phyloP scores from a whole-genome alignment of 2,329 filamentous ascomycete genomes.

The Cladophialophora psammophila region DNA sequence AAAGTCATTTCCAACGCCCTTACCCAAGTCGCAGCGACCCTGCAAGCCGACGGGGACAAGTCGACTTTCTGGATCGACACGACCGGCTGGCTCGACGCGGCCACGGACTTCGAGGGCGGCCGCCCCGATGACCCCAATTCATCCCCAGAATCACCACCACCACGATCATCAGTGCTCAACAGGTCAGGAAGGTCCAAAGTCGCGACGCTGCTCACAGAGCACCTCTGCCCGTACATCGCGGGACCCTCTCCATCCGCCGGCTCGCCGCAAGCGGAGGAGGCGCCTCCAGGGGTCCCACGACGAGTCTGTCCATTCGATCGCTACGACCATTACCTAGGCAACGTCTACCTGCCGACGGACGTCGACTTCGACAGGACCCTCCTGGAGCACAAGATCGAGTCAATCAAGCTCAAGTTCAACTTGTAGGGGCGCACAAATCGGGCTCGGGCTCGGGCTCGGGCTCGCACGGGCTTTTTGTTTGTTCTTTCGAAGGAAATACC shows the following conservation, averaged over 20 bases:
- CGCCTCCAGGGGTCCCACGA: background rate
- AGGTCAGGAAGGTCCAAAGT: slow-evolving; percentile 47
- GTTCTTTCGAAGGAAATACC: no score
- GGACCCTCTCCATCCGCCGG: background rate
- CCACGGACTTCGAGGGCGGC: slow-evolving; percentile 30
- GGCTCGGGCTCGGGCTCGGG: no score
- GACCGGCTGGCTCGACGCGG: slow-evolving; percentile 48
- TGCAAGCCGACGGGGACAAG: slow-evolving; percentile 47
- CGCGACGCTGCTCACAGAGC: slow-evolving; percentile 47
- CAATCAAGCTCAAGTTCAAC: slow-evolving; percentile 38
- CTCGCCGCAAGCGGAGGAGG: no score
- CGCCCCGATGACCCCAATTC: slow-evolving; percentile 24
- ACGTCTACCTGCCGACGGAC: slow-evolving; percentile 40
- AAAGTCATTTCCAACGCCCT: slow-evolving; percentile 26
- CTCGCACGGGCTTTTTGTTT: no score
- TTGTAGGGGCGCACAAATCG: background rate
- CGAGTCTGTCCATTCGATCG: slow-evolving; percentile 46
- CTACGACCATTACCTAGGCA: slow-evolving; percentile 43
- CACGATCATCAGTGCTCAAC: slow-evolving; percentile 22
- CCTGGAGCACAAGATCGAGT: slow-evolving; percentile 41
- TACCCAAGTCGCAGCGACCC: slow-evolving; percentile 42
- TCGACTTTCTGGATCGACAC: slow-evolving; percentile 51
- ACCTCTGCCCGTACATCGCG: slow-evolving; percentile 48
- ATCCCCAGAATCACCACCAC: slow-evolving; percentile 35
- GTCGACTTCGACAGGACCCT: slow-evolving; percentile 39